Percentiles rank a stretch among this genome's conserved stretches.
These are phyloP conservation scores for Mrakiaceae sp. DNA, from an alignment of 1,284 basidiomycete genomes.

Conservation along the genomic window DNA sequence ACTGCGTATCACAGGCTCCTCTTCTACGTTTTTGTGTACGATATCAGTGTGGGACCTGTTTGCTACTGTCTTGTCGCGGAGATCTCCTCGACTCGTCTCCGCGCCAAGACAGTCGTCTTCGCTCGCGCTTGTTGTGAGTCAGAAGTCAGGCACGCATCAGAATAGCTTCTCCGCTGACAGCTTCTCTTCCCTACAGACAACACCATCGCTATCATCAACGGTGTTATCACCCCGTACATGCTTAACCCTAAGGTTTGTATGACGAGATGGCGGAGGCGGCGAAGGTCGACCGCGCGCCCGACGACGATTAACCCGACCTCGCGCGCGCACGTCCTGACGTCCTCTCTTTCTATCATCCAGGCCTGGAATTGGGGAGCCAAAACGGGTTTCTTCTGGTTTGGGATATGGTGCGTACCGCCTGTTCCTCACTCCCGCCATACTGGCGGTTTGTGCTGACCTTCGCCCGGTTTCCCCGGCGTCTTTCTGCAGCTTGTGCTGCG, in stretches of 20 bases:
- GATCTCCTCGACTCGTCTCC: constrained; percentile 38
- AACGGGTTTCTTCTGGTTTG: constrained; percentile 27
- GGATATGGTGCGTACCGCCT: too few relatives aligned
- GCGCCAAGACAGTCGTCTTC: constrained; percentile 43
- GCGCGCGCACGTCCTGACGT: constrained; percentile 32
- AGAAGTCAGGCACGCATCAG: too few relatives aligned
- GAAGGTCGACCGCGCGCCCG: too few relatives aligned
- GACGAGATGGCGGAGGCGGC: too few relatives aligned
- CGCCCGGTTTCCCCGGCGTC: too few relatives aligned
- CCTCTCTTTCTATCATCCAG: constrained; percentile 26
- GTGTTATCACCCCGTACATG: constrained; percentile 37
- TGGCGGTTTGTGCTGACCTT: too few relatives aligned
- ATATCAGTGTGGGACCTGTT: constrained; percentile 32
- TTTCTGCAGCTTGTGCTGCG: too few relatives aligned
- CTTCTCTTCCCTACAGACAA: constrained; percentile 27
- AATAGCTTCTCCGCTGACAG: too few relatives aligned
- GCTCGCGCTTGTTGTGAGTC: constrained; percentile 29
- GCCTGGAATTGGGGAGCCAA: constrained; percentile 34
- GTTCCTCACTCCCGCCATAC: too few relatives aligned
- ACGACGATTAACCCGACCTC: constrained; percentile 32
- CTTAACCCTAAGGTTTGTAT: constrained; percentile 29
- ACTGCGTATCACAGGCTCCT: constrained; percentile 17
- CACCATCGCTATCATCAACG: constrained; percentile 35
- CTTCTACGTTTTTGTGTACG: constrained; percentile 26
- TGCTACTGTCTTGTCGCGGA: constrained; percentile 39